These are phyloP conservation scores for Lycium barbarum DNA, from an alignment of 257 asterid species.

Conservation along the genomic window DNA sequence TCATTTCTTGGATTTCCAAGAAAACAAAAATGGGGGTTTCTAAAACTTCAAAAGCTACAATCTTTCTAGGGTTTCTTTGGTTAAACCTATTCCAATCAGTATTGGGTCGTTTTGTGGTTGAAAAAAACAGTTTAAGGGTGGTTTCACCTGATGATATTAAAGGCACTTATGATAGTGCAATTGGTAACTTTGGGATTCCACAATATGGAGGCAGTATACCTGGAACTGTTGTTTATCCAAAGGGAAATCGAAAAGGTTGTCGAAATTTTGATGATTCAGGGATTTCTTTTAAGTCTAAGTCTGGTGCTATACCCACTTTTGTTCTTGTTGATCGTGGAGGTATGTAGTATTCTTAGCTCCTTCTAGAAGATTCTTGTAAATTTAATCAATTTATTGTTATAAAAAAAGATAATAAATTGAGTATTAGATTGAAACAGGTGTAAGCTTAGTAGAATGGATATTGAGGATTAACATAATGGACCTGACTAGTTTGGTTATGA, in stretches of 20 bases:
- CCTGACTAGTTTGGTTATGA: neutral
- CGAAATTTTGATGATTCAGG: constrained; percentile 60
- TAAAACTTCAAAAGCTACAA: constrained; percentile 44
- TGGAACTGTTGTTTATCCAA: constrained; percentile 75
- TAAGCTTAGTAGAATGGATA: neutral
- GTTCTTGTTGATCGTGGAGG: constrained; percentile 97
- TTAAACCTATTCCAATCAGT: constrained; percentile 52
- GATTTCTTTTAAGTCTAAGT: constrained; percentile 70
- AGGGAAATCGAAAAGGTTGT: constrained; percentile 81
- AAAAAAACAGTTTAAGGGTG: constrained; percentile 91
- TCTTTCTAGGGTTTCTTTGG: constrained; percentile 55
- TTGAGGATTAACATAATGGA: neutral
- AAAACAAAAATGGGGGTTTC: constrained; percentile 57
- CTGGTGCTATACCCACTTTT: constrained; percentile 88
- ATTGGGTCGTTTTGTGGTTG: constrained; percentile 81
- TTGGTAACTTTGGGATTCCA: constrained; percentile 94
- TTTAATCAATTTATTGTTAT: neutral
- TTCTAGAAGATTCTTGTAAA: neutral
- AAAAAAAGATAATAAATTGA: neutral
- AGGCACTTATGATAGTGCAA: constrained; percentile 83
- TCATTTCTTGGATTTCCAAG: constrained; percentile 24
- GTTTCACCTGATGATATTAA: constrained; percentile 77
- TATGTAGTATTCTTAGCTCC: constrained; percentile 25
- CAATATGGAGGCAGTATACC: constrained; percentile 96
- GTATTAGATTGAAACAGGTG: neutral